Conservation (phyloP, 225 moss, liverwort and hornwort species). For the Physcomitrium patens region DNA sequence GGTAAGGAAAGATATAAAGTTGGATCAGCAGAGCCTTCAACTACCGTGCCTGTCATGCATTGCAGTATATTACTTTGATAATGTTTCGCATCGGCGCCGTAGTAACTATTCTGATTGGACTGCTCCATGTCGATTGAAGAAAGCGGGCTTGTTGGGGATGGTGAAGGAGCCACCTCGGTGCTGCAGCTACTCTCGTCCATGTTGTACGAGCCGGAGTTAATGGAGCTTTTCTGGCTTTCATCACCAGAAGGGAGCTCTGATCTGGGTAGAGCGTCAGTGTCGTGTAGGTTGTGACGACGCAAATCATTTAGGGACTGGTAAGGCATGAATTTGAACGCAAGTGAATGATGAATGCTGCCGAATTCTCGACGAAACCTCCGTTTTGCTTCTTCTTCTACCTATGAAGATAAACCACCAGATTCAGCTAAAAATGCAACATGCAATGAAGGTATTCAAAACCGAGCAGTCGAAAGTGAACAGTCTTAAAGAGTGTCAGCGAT, state of each 20-base stretch:
- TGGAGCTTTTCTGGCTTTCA: conserved; percentile 46
- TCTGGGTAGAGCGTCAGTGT: neutral
- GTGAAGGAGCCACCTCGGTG: conserved; percentile 51
- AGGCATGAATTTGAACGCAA: conserved; percentile 49
- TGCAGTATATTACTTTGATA: neutral
- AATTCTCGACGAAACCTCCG: conserved; percentile 59
- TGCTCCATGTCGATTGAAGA: conserved; percentile 29
- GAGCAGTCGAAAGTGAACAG: neutral
- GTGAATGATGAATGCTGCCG: conserved; percentile 42
- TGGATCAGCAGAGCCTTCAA: conserved; percentile 48
- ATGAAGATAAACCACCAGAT: conserved; percentile 4
- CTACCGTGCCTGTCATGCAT: conserved; percentile 33
- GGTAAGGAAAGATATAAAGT: conserved; percentile 48
- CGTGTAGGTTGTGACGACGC: conserved; percentile 15
- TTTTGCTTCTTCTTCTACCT: conserved; percentile 61
- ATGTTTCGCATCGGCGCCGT: neutral
- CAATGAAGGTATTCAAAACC: no score
- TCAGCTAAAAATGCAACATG: no score
- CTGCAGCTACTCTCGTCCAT: conserved; percentile 58
- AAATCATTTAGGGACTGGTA: conserved; percentile 28
- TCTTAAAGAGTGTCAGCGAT: neutral
- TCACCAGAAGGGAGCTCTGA: conserved; percentile 31
- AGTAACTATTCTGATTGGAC: conserved; percentile 25
- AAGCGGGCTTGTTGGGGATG: conserved; percentile 49
- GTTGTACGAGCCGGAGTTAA: conserved; percentile 56